Conservation (phyloP, 2,329 filamentous ascomycete species). For the Rhexocercosporidium sp. region DNA sequence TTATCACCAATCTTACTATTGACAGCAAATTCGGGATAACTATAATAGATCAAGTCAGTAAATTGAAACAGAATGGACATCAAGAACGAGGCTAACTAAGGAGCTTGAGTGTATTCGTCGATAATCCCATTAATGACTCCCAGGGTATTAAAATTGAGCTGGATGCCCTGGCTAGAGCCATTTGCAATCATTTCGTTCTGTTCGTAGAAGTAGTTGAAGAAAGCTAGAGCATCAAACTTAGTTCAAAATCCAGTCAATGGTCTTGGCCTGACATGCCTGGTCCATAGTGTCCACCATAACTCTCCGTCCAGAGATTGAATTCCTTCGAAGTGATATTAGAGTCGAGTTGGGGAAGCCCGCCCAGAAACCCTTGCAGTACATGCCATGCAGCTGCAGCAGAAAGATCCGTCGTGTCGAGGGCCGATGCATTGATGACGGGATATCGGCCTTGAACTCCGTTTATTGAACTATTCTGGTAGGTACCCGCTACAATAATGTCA, state of each 20-base stretch:
- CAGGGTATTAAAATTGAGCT: slow-evolving; percentile 64
- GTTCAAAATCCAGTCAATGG: neutral
- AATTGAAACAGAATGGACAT: neutral
- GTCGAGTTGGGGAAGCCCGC: slow-evolving; percentile 48
- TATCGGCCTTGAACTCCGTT: slow-evolving; percentile 32
- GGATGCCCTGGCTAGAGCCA: slow-evolving; percentile 54
- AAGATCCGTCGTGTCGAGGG: slow-evolving; percentile 59
- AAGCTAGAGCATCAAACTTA: slow-evolving; percentile 42
- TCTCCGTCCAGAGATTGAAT: slow-evolving; percentile 66
- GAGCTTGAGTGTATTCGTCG: slow-evolving; percentile 62
- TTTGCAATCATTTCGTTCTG: slow-evolving; percentile 63
- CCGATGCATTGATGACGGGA: slow-evolving; percentile 48
- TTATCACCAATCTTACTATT: slow-evolving; percentile 45
- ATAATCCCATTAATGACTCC: slow-evolving; percentile 73
- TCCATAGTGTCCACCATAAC: slow-evolving; percentile 68
- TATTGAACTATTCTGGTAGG: slow-evolving; percentile 28
- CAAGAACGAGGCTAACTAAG: slow-evolving; percentile 23
- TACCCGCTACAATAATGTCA: neutral
- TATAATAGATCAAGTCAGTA: slow-evolving; percentile 6
- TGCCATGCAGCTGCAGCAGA: slow-evolving; percentile 61
- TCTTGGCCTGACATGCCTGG: slow-evolving; percentile 44
- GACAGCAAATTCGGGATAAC: slow-evolving; percentile 45
- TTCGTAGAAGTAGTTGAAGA: slow-evolving; percentile 60
- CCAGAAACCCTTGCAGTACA: slow-evolving; percentile 59
- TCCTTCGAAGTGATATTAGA: slow-evolving; percentile 33